phyloP scores from a whole-genome alignment of 176 grass and related monocot genomes.

The Carex littledalei region DNA sequence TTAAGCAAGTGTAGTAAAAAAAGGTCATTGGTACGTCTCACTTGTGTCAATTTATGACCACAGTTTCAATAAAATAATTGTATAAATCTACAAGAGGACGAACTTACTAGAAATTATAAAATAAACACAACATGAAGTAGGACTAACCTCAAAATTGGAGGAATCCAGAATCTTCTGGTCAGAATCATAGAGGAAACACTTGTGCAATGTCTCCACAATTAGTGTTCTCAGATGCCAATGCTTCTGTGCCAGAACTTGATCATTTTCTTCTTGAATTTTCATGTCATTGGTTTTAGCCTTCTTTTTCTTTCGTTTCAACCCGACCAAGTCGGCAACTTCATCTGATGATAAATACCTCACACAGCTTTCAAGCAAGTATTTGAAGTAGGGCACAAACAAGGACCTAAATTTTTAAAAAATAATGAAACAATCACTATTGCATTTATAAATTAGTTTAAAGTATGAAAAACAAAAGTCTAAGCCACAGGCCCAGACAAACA shows the following conservation, averaged over 20 bases:
- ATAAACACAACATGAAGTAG: not conserved
- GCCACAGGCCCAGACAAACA: not conserved
- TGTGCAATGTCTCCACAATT: slow-evolving; percentile 69
- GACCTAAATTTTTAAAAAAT: slow-evolving; percentile 46
- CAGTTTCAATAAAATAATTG: not conserved
- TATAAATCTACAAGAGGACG: not conserved
- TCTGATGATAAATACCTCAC: slow-evolving; percentile 50
- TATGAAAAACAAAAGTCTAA: not conserved
- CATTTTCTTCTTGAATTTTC: slow-evolving; percentile 29
- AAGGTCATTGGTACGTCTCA: not conserved
- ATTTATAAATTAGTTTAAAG: not conserved
- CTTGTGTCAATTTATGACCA: not conserved
- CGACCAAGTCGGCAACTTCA: slow-evolving; percentile 31
- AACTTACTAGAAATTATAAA: not conserved
- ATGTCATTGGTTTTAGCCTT: slow-evolving; percentile 49
- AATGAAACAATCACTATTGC: slow-evolving; percentile 10
- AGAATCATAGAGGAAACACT: slow-evolving; percentile 83
- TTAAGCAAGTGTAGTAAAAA: not conserved
- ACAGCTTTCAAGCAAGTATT: slow-evolving; percentile 71
- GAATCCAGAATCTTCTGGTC: slow-evolving; percentile 79
- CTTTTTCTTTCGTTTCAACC: slow-evolving; percentile 62
- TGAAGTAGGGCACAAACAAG: slow-evolving; percentile 94
- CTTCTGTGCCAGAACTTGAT: slow-evolving; percentile 38
- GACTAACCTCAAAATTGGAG: slow-evolving; percentile 71
- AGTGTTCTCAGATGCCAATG: slow-evolving; percentile 75